Evolutionary conservation across 208 protist genomes (phyloP).

Genomic region (Acanthamoeba triangularis): DNA sequence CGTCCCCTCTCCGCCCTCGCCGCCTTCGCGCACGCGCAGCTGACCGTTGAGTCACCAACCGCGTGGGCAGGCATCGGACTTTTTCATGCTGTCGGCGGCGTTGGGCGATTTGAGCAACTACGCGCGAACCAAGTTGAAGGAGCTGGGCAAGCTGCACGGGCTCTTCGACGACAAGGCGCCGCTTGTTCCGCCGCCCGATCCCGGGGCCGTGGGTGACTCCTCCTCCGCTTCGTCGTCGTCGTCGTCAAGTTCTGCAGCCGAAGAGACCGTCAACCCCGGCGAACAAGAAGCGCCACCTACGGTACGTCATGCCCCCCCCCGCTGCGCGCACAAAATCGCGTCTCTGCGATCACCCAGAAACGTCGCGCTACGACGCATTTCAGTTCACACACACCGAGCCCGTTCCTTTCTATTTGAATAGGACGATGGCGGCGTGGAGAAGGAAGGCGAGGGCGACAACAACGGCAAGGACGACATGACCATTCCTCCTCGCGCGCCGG

Average conservation of each 20-base stretch:
- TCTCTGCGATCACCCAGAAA: neutral
- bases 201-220: neutral
- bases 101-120: conserved; percentile 56
- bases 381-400: neutral
- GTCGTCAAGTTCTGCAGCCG: neutral
- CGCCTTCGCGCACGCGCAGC: neutral
- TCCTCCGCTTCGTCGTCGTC: neutral
- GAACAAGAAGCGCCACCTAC: neutral
- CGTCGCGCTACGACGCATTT: neutral
- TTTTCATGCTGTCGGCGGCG: conserved; percentile 32
- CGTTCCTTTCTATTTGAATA: neutral
- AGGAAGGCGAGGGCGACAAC: neutral
- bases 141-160: neutral
- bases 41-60: neutral
- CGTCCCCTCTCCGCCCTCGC: neutral
- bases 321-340: neutral
- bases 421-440: neutral
- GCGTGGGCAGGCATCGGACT: conserved; percentile 5
- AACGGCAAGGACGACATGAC: neutral
- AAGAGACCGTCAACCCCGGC: neutral
- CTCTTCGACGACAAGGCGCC: neutral
- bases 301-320: neutral
- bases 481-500: conserved; percentile 11
- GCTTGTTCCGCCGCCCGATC: neutral
- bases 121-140: conserved; percentile 40